These are phyloP conservation scores for Colletotrichum tabaci DNA, from an alignment of 2,329 filamentous ascomycete species.

Conservation along the genomic window DNA sequence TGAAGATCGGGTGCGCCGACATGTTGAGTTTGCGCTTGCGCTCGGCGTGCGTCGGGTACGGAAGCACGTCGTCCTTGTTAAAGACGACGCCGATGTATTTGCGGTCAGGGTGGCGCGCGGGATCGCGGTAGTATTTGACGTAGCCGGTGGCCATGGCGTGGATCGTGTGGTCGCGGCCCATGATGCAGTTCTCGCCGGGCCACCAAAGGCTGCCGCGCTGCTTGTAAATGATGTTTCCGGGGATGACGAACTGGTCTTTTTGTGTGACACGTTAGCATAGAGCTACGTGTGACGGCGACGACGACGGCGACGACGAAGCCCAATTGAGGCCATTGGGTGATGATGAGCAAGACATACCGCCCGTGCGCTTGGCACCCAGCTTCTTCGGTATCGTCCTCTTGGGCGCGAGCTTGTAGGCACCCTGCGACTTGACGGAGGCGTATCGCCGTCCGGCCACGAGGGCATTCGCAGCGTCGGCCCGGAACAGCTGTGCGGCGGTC, in stretches of 20 bases:
- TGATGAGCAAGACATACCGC: constrained; percentile 72
- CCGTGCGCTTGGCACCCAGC: constrained; percentile 92
- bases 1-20: constrained; percentile 66
- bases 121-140: constrained; percentile 97
- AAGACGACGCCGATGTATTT: constrained; percentile 97
- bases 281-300: not conserved
- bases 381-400: constrained; percentile 81
- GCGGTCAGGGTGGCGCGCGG: constrained; percentile 83
- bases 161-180: constrained; percentile 97
- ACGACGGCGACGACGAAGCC: not conserved
- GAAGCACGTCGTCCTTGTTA: constrained; percentile 84
- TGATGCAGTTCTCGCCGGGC: constrained; percentile 93
- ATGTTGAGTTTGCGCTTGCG: constrained; percentile 84
- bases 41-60: constrained; percentile 80
- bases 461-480: constrained; percentile 51
- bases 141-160: constrained; percentile 89
- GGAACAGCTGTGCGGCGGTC: constrained; percentile 33
- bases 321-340: not conserved
- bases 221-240: constrained; percentile 98
- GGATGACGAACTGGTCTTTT: constrained; percentile 90
- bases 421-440: constrained; percentile 75
- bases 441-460: constrained; percentile 66
- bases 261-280: constrained; percentile 23
- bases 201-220: constrained; percentile 96
- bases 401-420: constrained; percentile 75